phyloP scores from a whole-genome alignment of 2,329 filamentous ascomycete genomes.

The Penicillium sp. region DNA sequence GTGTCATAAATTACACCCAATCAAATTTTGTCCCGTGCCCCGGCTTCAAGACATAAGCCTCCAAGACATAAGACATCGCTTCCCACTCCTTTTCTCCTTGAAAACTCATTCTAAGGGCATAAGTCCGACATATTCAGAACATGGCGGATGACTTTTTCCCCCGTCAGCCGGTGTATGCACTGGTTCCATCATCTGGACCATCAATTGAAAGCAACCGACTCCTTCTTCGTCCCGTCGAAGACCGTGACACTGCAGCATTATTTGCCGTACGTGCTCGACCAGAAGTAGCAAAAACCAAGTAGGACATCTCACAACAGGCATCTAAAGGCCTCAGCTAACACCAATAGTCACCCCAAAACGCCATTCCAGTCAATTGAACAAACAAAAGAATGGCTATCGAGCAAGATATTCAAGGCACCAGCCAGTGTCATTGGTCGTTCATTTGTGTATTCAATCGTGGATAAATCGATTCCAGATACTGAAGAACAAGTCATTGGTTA shows the following conservation, averaged over 20 bases:
- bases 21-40: not conserved
- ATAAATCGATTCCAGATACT: constrained; percentile 15
- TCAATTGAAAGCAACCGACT: constrained; percentile 21
- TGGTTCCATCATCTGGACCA: constrained; percentile 8
- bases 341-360: constrained; percentile 19
- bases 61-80: not conserved
- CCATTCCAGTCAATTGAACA: constrained; percentile 23
- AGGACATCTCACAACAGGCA: not conserved
- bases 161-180: constrained; percentile 11
- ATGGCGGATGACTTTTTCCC: constrained; percentile 5
- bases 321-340: not conserved
- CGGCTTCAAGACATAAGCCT: not conserved
- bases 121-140: not conserved
- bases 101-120: not conserved
- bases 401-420: constrained; percentile 22
- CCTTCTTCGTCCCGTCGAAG: constrained; percentile 21
- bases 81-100: not conserved
- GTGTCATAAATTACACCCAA: not conserved
- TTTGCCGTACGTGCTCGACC: constrained; percentile 25
- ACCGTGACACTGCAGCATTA: constrained; percentile 20
- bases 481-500: constrained; percentile 20
- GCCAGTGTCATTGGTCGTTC: constrained; percentile 19
- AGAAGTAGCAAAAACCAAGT: constrained; percentile 28
- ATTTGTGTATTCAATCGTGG: constrained; percentile 22
- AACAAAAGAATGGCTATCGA: constrained; percentile 24